These are phyloP conservation scores for Suillus brevipes DNA, from an alignment of 768 basidiomycete species.

Conservation along the genomic window DNA sequence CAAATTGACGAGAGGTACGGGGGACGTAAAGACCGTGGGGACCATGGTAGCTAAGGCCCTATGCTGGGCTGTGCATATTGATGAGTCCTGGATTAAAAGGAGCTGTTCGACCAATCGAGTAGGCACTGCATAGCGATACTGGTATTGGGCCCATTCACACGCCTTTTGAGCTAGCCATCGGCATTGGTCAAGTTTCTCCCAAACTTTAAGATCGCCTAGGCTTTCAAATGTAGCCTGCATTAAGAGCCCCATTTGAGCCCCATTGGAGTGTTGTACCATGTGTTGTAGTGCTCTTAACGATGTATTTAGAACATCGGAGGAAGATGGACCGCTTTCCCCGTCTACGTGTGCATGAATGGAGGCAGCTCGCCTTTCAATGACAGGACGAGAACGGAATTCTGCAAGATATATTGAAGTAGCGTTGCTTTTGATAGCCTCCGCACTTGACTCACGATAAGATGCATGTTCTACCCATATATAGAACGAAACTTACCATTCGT, in stretches of 20 bases:
- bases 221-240: slow-evolving; percentile 73
- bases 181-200: slow-evolving; percentile 71
- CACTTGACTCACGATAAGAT: slow-evolving; percentile 37
- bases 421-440: slow-evolving; percentile 62
- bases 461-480: not conserved
- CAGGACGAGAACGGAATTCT: slow-evolving; percentile 81
- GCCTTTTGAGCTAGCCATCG: slow-evolving; percentile 78
- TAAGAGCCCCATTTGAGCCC: slow-evolving; percentile 68
- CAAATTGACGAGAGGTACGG: slow-evolving; percentile 81
- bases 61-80: slow-evolving; percentile 50
- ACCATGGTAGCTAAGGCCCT: slow-evolving; percentile 74
- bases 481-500: slow-evolving; percentile 58
- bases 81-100: slow-evolving; percentile 57
- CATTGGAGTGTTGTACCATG: slow-evolving; percentile 74
- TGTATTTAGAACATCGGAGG: slow-evolving; percentile 71
- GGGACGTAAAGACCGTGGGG: slow-evolving; percentile 78
- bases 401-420: slow-evolving; percentile 77
- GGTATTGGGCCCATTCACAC: slow-evolving; percentile 89
- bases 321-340: slow-evolving; percentile 82
- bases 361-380: slow-evolving; percentile 78
- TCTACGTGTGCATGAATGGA: slow-evolving; percentile 89
- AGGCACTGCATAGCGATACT: slow-evolving; percentile 89
- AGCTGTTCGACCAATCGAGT: slow-evolving; percentile 81
- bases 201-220: slow-evolving; percentile 60
- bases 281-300: slow-evolving; percentile 70